Percentiles rank a stretch among this genome's conserved stretches.
Evolutionary conservation across 495 filamentous ascomycete genomes (phyloP).

Genomic region (Parathielavia hyrcaniae): DNA sequence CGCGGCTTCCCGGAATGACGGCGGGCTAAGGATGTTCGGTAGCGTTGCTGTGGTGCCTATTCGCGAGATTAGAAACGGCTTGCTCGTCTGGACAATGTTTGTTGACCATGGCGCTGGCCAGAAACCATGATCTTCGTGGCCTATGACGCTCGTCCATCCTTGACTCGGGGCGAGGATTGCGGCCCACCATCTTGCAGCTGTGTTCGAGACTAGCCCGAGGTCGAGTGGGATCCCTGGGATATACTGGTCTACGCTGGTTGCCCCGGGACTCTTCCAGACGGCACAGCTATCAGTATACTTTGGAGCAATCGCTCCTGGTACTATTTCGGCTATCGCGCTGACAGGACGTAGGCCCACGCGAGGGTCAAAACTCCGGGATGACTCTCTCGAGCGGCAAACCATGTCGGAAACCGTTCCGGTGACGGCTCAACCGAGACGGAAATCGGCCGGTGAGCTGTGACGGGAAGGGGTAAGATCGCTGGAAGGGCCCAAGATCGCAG

Average conservation of each 20-base stretch:
- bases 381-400: not conserved
- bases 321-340: slow-evolving; percentile 1
- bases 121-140: not conserved
- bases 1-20: slow-evolving; percentile 1
- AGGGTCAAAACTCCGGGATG: not conserved
- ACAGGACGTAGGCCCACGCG: not conserved
- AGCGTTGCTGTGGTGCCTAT: not conserved
- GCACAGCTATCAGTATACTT: not conserved
- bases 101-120: not conserved
- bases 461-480: not conserved
- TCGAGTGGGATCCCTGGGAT: not conserved
- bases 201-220: not conserved
- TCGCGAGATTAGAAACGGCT: not conserved
- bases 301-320: not conserved
- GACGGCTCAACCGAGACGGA: not conserved
- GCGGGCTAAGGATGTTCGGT: not conserved
- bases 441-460: slow-evolving; percentile 6
- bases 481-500: not conserved
- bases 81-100: not conserved
- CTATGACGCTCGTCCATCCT: slow-evolving; percentile 1
- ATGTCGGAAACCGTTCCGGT: slow-evolving; percentile 1
- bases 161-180: slow-evolving; percentile 3
- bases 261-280: not conserved
- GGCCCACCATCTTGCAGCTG: slow-evolving; percentile 8
- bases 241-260: not conserved